A percentile compares a stretch with the other conserved stretches of the same genome.
Conservation (phyloP, 148 eudicot species). For the Vaccinium macrocarpon region DNA sequence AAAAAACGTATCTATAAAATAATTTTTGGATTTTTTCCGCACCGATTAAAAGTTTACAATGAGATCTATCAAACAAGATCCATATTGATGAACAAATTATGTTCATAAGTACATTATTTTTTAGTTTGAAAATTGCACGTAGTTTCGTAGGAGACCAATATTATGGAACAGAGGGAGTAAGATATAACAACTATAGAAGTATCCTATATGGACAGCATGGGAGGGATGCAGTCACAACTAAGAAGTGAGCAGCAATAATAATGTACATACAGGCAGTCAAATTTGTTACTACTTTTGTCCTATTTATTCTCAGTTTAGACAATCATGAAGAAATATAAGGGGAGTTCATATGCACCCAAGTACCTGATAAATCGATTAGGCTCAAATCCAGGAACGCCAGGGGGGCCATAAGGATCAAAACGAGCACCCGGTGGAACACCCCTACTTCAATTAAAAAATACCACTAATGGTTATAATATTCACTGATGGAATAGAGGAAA, state of each 20-base stretch:
- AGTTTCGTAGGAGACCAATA: too few relatives aligned
- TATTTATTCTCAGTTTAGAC: background rate
- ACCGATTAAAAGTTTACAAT: too few relatives aligned
- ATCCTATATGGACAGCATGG: background rate
- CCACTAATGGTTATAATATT: background rate
- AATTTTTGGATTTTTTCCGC: too few relatives aligned
- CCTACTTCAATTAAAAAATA: conserved; percentile 34
- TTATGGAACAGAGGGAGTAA: too few relatives aligned
- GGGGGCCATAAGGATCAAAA: conserved; percentile 94
- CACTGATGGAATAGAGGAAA: background rate
- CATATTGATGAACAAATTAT: too few relatives aligned
- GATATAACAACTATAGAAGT: too few relatives aligned
- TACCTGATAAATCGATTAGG: conserved; percentile 74
- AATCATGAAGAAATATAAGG: background rate
- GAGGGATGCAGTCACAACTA: background rate
- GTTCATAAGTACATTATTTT: too few relatives aligned
- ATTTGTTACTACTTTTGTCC: background rate
- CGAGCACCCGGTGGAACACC: conserved; percentile 88
- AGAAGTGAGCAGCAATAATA: background rate
- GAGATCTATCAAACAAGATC: too few relatives aligned
- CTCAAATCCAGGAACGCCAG: conserved; percentile 89
- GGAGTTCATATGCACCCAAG: background rate
- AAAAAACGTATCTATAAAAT: too few relatives aligned
- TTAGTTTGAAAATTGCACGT: too few relatives aligned
- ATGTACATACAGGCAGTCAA: background rate